Evolutionary conservation across 2,329 filamentous ascomycete species (phyloP).

Genomic region (Aspergillus versicolor): DNA sequence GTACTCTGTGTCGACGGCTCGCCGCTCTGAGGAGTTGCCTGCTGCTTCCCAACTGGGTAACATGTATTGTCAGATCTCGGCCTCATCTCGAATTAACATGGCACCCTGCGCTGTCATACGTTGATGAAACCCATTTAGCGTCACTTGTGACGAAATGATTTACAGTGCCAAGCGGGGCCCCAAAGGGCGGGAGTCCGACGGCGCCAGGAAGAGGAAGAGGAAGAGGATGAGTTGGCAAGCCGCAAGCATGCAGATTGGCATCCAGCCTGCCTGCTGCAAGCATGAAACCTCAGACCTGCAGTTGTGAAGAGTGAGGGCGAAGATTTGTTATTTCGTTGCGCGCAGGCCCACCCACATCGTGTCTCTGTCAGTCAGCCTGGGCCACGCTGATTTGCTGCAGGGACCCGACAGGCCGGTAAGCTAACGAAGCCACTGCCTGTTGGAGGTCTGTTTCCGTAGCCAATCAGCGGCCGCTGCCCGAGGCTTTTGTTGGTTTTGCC

Average conservation of each 20-base stretch:
- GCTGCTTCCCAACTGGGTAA: background rate
- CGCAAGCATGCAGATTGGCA: conserved; percentile 26
- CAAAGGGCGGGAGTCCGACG: background rate
- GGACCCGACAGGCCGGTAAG: conserved; percentile 25
- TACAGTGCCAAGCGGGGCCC: background rate
- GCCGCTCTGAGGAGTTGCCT: background rate
- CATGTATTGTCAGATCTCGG: background rate
- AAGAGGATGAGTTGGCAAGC: conserved; percentile 29
- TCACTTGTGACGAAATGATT: conserved; percentile 4
- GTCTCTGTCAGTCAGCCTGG: conserved; percentile 19
- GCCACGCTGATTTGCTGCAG: conserved; percentile 19
- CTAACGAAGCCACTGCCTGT: conserved; percentile 20
- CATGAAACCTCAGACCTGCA: background rate
- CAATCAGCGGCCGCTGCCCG: conserved; percentile 16
- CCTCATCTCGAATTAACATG: background rate
- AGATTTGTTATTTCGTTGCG: conserved; percentile 1
- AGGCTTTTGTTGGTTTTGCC: conserved; percentile 20
- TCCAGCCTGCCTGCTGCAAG: conserved; percentile 12
- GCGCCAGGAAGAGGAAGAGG: conserved; percentile 3
- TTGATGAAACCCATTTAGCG: background rate
- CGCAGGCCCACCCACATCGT: conserved; percentile 21
- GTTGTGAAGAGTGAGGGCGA: conserved; percentile 4
- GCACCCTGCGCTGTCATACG: background rate
- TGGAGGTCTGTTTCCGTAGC: conserved; percentile 18
- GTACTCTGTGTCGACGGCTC: background rate